Base-by-base conservation (phyloP, 2,329 filamentous ascomycete genomes). In the Pseudocercospora fuligena region DNA sequence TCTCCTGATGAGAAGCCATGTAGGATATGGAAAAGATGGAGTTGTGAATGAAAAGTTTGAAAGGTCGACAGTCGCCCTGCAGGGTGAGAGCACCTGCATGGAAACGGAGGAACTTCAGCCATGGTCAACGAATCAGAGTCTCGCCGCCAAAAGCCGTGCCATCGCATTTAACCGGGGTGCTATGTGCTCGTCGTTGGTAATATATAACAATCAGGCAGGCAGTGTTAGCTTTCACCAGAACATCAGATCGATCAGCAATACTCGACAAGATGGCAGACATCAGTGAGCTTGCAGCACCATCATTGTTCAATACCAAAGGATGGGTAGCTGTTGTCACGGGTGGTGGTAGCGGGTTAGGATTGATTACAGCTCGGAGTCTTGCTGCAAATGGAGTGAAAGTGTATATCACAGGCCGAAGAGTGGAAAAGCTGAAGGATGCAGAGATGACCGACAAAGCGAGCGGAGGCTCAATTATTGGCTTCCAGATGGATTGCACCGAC, bases 381-480 rank as follows among this genome's bases (percentile, higher is more conserved):
- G 81, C 79, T 2, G 78, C 80, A 27, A 84, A 84, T 65, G 83
- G 83, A n/a, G 81, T 80, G 21, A 79, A 78, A 29, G 82, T 84
- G 25, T 84, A 83, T 70, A 80, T 84, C 53, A 82, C 82, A 2
- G 82, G 83, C 6, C 80, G 82, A 11, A 78, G 82, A 25, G 72
- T 77, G 33, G 82, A 84, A 19, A 80, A 81, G 54, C 77, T 85
- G 40, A 78, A 83, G 61, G 80, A 72, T 29, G 79, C 78, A 19
- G 75, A 80, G 57, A 73, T 70, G 54, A 77, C 67, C 14, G 77
- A 84, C 64, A 93, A 92, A 85, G 87, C 85, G 68, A 83, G 84
- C 65, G 83, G 86, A 14, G 92, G 92, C 74, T 89, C 88, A 63
- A 75, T 77, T 62, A 70, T 73, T 29, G 74, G 66, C 12, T 47